Percentiles rank a stretch among this genome's conserved stretches.
phyloP scores from a whole-genome alignment of 768 basidiomycete genomes.

The Tulasnella sp. region DNA sequence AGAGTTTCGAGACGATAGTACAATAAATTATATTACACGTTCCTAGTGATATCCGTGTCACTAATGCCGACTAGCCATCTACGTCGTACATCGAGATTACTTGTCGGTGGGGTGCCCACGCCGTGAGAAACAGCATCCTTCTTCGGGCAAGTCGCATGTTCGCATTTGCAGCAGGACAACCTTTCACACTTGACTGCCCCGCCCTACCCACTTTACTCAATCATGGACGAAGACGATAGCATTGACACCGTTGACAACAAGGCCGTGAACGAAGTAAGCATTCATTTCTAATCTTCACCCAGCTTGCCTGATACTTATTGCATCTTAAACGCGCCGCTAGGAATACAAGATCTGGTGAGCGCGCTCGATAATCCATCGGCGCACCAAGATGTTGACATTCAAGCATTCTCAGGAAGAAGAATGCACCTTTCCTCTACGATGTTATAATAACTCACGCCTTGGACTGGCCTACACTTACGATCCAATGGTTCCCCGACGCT shows the following conservation, averaged over 20 bases:
- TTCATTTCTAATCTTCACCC: background rate
- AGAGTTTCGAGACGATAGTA: too few relatives aligned
- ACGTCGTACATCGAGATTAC: too few relatives aligned
- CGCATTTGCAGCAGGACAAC: background rate
- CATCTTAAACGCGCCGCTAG: background rate
- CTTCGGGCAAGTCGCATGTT: background rate
- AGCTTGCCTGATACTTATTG: background rate
- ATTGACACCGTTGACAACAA: conserved; percentile 35
- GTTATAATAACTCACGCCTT: conserved; percentile 95
- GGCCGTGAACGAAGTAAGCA: conserved; percentile 41
- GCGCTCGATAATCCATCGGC: background rate
- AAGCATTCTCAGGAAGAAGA: conserved; percentile 70
- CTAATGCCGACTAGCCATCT: too few relatives aligned
- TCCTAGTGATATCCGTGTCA: too few relatives aligned
- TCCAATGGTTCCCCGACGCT: conserved; percentile 98
- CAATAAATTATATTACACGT: too few relatives aligned
- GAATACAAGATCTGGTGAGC: conserved; percentile 31
- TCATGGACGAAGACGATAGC: conserved; percentile 24
- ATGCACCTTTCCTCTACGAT: conserved; percentile 97
- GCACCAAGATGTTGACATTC: background rate
- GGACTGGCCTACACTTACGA: conserved; percentile 96
- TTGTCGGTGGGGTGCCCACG: too few relatives aligned
- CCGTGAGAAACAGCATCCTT: background rate
- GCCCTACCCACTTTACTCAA: background rate
- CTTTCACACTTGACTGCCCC: conserved; percentile 17